phyloP scores from a whole-genome alignment of 2,329 filamentous ascomycete genomes.

The Colletotrichum acutatum region DNA sequence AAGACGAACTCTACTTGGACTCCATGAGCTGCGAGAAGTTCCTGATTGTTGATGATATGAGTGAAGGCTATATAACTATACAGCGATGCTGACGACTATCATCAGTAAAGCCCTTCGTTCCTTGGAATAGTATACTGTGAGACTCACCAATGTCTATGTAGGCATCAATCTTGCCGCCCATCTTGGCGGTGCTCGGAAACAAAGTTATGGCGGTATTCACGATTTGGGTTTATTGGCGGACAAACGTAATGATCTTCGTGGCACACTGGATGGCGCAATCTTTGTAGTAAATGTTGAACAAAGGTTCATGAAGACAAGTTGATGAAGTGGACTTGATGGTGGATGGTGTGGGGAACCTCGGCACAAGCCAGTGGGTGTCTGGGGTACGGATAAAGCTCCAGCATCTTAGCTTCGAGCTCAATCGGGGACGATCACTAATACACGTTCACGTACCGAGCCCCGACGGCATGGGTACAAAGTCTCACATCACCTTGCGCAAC shows the following conservation, averaged over 20 bases:
- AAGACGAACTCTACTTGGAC: slow-evolving; percentile 73
- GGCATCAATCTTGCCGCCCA: slow-evolving; percentile 72
- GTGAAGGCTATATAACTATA: slow-evolving; percentile 68
- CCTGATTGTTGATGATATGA: slow-evolving; percentile 67
- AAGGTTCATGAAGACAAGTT: neutral
- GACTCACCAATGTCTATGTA: slow-evolving; percentile 74
- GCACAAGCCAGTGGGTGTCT: slow-evolving; percentile 8
- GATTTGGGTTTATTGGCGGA: neutral
- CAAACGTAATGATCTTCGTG: neutral
- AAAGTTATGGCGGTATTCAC: neutral
- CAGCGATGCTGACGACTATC: slow-evolving; percentile 65
- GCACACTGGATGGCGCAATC: slow-evolving; percentile 14
- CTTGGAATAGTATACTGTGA: neutral
- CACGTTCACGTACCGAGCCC: slow-evolving; percentile 3
- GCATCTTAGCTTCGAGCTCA: neutral
- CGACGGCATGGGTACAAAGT: slow-evolving; percentile 3
- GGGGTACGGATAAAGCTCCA: slow-evolving; percentile 17
- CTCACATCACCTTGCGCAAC: neutral
- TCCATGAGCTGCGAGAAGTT: slow-evolving; percentile 64
- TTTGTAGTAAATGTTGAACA: neutral
- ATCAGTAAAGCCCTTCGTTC: neutral
- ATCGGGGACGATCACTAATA: slow-evolving; percentile 24
- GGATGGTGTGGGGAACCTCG: slow-evolving; percentile 28
- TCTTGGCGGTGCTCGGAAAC: slow-evolving; percentile 44
- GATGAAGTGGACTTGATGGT: slow-evolving; percentile 10